Evolutionary conservation across 176 grass and related monocot genomes (phyloP).

Genomic region (Oropetium thomaeum): DNA sequence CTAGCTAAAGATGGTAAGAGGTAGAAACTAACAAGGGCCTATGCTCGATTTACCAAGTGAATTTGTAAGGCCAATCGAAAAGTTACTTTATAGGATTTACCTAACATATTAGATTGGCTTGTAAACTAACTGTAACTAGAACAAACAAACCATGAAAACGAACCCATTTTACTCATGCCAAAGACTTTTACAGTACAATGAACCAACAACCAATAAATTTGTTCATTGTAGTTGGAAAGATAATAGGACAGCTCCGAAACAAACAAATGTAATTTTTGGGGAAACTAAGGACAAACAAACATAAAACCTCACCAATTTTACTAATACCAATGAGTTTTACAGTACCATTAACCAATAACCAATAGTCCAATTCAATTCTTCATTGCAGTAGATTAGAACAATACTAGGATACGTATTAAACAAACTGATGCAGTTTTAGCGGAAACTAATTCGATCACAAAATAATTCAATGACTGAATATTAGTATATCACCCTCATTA

Average conservation of each 20-base stretch:
- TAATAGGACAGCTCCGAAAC: background rate
- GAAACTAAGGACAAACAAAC: background rate
- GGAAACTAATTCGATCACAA: background rate
- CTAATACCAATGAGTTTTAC: background rate
- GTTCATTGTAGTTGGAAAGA: background rate
- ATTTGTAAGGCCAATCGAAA: background rate
- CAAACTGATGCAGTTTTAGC: background rate
- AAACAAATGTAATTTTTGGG: background rate
- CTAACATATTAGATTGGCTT: background rate
- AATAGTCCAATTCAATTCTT: background rate
- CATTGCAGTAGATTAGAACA: background rate
- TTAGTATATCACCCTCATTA: conserved; percentile 21
- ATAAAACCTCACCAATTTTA: background rate
- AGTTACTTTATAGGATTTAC: background rate
- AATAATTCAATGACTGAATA: background rate
- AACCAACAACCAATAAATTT: background rate
- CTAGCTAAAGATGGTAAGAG: background rate
- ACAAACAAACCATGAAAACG: conserved; percentile 1
- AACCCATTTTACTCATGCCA: background rate
- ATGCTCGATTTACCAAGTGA: background rate
- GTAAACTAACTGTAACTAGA: background rate
- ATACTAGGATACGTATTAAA: background rate
- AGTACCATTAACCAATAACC: background rate
- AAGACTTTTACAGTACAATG: background rate
- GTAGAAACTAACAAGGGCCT: background rate